Evolutionary conservation across 805 yeast genomes (phyloP).

Genomic region (Candida khao-thaluensis): DNA sequence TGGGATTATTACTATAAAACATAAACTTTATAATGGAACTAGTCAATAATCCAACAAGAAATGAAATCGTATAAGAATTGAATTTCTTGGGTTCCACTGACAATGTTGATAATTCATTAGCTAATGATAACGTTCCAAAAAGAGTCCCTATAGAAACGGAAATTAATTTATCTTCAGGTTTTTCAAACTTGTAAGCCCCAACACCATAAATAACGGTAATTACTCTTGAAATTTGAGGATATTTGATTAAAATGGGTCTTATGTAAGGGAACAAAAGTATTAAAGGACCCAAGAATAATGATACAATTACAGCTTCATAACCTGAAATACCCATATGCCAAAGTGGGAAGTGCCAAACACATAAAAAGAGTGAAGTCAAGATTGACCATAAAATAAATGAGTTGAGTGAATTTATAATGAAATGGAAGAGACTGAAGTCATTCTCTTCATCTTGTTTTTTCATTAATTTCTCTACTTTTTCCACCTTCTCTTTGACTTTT

Average conservation of each 20-base stretch:
- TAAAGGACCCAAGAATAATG: constrained; percentile 58
- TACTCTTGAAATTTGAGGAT: constrained; percentile 56
- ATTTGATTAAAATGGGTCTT: constrained; percentile 34
- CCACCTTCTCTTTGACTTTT: background rate
- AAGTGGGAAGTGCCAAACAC: constrained; percentile 95
- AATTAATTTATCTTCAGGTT: constrained; percentile 70
- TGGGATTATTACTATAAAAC: constrained; percentile 83
- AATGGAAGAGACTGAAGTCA: constrained; percentile 35
- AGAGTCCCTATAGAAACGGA: constrained; percentile 65
- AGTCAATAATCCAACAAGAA: constrained; percentile 67
- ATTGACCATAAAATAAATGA: constrained; percentile 85
- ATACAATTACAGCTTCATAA: constrained; percentile 67
- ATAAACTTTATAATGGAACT: constrained; percentile 76
- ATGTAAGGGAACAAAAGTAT: constrained; percentile 45
- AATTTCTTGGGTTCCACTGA: constrained; percentile 27
- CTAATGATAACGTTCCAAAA: constrained; percentile 60
- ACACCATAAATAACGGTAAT: constrained; percentile 63
- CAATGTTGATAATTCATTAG: constrained; percentile 47
- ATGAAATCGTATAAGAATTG: constrained; percentile 53
- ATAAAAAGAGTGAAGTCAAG: constrained; percentile 73
- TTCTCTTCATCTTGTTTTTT: constrained; percentile 19
- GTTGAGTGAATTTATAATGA: constrained; percentile 53
- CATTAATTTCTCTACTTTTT: background rate
- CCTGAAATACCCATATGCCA: constrained; percentile 99
- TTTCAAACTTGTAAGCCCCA: constrained; percentile 67